phyloP scores from a whole-genome alignment of 2,329 filamentous ascomycete species.

The Alternaria conjuncta region DNA sequence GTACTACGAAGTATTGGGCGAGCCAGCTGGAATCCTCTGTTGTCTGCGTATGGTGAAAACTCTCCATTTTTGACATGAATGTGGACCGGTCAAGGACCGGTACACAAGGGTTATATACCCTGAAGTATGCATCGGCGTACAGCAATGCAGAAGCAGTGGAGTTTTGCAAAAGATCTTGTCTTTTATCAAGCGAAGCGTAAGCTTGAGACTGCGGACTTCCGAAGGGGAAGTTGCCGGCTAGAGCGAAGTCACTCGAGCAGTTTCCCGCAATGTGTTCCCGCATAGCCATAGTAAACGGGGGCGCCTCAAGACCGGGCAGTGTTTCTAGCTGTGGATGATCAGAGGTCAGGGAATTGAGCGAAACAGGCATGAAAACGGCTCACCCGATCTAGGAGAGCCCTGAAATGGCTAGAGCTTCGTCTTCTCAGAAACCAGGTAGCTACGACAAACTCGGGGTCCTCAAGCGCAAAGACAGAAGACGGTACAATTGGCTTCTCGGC shows the following conservation, averaged over 20 bases:
- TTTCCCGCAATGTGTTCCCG: conserved; percentile 16
- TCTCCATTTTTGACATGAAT: background rate
- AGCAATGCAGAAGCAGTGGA: background rate
- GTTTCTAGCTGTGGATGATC: background rate
- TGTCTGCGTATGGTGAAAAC: background rate
- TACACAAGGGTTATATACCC: background rate
- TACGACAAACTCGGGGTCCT: conserved; percentile 24
- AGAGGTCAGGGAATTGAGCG: background rate
- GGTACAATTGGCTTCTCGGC: background rate
- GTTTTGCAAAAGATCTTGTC: background rate
- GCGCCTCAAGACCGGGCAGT: background rate
- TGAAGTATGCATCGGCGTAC: background rate
- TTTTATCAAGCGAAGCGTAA: conserved; percentile 13
- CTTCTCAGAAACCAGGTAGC: conserved; percentile 27
- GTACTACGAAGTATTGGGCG: conserved; percentile 22
- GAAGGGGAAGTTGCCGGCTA: conserved; percentile 31
- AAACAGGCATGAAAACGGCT: background rate
- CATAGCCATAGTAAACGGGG: conserved; percentile 18
- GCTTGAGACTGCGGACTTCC: conserved; percentile 18
- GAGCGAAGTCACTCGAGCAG: conserved; percentile 22
- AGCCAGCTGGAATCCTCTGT: conserved; percentile 21
- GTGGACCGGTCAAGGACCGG: background rate
- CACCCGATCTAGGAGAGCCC: conserved; percentile 11
- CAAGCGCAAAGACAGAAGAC: conserved; percentile 12
- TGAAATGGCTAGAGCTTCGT: conserved; percentile 23